Evolutionary conservation across 2,329 filamentous ascomycete genomes (phyloP).

Genomic region (Cercospora beticola): DNA sequence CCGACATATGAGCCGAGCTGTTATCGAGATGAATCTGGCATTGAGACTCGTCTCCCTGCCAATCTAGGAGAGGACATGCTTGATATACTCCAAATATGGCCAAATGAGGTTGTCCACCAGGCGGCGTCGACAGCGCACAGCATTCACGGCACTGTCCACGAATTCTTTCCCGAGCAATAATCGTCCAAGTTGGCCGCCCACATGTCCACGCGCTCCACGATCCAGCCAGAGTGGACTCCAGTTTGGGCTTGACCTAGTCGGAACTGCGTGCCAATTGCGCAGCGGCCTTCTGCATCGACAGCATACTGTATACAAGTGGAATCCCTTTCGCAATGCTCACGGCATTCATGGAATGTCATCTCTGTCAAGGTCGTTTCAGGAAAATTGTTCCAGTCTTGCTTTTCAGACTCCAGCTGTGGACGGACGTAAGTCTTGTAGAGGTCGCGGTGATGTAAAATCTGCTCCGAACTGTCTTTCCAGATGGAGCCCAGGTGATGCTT

Average conservation of each 20-base stretch:
- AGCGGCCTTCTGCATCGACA: constrained; percentile 21
- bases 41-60: neutral
- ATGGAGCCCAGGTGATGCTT: constrained; percentile 3
- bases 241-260: constrained; percentile 23
- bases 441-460: constrained; percentile 33
- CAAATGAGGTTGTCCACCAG: neutral
- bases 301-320: constrained; percentile 32
- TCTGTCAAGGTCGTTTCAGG: constrained; percentile 23
- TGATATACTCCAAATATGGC: neutral
- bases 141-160: constrained; percentile 22
- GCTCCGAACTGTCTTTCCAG: constrained; percentile 17
- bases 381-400: constrained; percentile 33
- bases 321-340: constrained; percentile 25
- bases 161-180: constrained; percentile 16
- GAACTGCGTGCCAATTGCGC: constrained; percentile 23
- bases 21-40: neutral
- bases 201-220: constrained; percentile 24
- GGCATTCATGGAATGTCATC: constrained; percentile 27
- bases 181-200: constrained; percentile 21
- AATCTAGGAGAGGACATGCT: neutral
- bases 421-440: constrained; percentile 32
- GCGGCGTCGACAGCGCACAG: neutral
- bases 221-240: constrained; percentile 30
- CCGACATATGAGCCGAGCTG: neutral
- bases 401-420: constrained; percentile 25